A percentile compares a stretch with the other conserved stretches of the same genome.
These are phyloP conservation scores for Amanita rubescens DNA, from an alignment of 768 basidiomycete species.

Conservation along the genomic window DNA sequence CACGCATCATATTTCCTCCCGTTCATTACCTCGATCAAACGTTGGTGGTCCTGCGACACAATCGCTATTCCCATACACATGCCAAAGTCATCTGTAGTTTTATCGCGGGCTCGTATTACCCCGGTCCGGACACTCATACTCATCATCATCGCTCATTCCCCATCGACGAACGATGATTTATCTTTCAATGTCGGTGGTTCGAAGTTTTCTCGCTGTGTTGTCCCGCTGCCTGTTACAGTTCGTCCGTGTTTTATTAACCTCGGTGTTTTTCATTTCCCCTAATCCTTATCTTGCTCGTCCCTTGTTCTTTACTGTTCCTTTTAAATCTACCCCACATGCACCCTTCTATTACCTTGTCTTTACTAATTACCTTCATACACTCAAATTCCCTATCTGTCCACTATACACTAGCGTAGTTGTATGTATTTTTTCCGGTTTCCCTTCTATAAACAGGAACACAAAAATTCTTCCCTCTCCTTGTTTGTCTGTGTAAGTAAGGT, in stretches of 20 bases:
- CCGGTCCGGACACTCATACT: slow-evolving; percentile 1
- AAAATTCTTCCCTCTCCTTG: not conserved
- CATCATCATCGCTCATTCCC: not conserved
- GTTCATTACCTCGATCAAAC: not conserved
- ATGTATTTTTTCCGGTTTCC: slow-evolving; percentile 6
- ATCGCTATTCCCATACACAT: not conserved
- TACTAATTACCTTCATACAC: not conserved
- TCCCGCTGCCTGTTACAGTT: not conserved
- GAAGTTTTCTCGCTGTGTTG: not conserved
- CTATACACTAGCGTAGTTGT: slow-evolving; percentile 8
- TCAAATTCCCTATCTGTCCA: not conserved
- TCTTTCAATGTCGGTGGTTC: not conserved
- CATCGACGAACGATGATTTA: not conserved
- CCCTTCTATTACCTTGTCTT: not conserved
- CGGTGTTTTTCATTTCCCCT: not conserved
- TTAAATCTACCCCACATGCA: not conserved
- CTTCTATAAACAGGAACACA: slow-evolving; percentile 2
- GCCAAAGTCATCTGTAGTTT: slow-evolving; percentile 6
- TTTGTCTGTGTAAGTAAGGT: not conserved
- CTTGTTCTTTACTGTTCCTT: not conserved
- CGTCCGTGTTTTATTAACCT: slow-evolving; percentile 2
- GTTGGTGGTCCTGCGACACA: not conserved
- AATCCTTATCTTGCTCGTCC: not conserved
- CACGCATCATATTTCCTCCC: not conserved
- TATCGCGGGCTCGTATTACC: slow-evolving; percentile 1